Percentiles rank a stretch among this genome's conserved stretches.
Conservation (phyloP, 345 rosid genomes). For the Lagerstroemia speciosa region DNA sequence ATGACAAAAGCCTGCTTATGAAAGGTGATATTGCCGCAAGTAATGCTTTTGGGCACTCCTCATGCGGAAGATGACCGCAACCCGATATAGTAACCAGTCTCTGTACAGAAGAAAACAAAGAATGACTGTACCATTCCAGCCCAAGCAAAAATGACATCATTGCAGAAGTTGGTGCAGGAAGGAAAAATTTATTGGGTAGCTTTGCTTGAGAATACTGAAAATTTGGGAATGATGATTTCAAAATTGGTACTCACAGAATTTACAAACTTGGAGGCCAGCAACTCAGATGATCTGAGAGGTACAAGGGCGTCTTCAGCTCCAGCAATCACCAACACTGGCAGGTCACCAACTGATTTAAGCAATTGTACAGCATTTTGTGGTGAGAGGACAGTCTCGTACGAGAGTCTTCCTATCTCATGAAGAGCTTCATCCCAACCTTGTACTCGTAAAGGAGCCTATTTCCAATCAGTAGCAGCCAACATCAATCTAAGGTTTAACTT, state of each 20-base stretch:
- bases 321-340: slow-evolving; percentile 69
- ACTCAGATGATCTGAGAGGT: slow-evolving; percentile 71
- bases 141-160: neutral
- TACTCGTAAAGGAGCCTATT: slow-evolving; percentile 68
- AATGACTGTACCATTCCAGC: neutral
- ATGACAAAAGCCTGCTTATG: slow-evolving; percentile 47
- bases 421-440: slow-evolving; percentile 99
- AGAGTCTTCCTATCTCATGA: slow-evolving; percentile 82
- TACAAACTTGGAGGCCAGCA: slow-evolving; percentile 73
- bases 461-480: neutral
- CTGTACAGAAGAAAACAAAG: slow-evolving; percentile 29
- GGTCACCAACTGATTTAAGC: slow-evolving; percentile 53
- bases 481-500: neutral
- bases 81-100: slow-evolving; percentile 91
- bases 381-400: slow-evolving; percentile 67
- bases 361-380: slow-evolving; percentile 44
- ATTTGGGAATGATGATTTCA: neutral
- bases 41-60: slow-evolving; percentile 90
- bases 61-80: slow-evolving; percentile 97
- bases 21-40: slow-evolving; percentile 81
- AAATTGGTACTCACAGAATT: slow-evolving; percentile 67
- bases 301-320: slow-evolving; percentile 89
- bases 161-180: neutral
- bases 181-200: too few relatives aligned
- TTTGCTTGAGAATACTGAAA: neutral